Conservation (phyloP, 192 early-diverging fungal genomes). For the Chytriomyces confervae region DNA sequence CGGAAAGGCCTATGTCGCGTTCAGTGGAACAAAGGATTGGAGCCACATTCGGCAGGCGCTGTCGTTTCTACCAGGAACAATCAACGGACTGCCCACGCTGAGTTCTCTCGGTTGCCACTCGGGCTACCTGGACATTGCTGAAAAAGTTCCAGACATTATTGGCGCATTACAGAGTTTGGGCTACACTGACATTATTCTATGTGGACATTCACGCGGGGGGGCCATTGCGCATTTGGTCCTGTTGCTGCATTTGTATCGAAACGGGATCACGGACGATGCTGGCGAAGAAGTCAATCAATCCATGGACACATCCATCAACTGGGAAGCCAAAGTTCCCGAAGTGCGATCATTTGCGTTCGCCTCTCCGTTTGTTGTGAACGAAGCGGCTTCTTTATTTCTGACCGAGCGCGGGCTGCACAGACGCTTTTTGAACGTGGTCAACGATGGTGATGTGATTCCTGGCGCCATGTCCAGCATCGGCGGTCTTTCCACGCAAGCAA, state of each 20-base stretch:
- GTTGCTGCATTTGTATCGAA: conserved; percentile 36
- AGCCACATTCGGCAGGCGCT: conserved; percentile 40
- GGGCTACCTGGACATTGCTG: conserved; percentile 39
- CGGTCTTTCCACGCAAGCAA: conserved; percentile 29
- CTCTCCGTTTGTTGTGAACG: conserved; percentile 42
- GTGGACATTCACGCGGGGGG: conserved; percentile 38
- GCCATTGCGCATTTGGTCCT: conserved; percentile 39
- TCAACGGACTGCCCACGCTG: conserved; percentile 40
- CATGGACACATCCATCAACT: conserved; percentile 7
- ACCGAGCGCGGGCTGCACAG: conserved; percentile 29
- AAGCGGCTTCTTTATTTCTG: conserved; percentile 29
- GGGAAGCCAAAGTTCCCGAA: conserved; percentile 4
- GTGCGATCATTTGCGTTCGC: conserved; percentile 36
- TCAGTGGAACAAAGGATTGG: conserved; percentile 41
- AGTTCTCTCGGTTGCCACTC: conserved; percentile 36
- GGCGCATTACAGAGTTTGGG: conserved; percentile 24
- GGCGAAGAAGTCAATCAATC: conserved; percentile 1
- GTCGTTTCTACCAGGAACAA: conserved; percentile 35
- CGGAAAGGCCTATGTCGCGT: conserved; percentile 35
- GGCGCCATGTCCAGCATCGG: conserved; percentile 42
- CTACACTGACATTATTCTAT: conserved; percentile 35
- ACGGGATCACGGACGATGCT: conserved; percentile 32
- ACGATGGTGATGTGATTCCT: conserved; percentile 40
- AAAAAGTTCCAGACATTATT: conserved; percentile 41
- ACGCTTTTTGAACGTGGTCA: conserved; percentile 37